Evolutionary conservation across 305 asterid genomes (phyloP).

Genomic region (Solanum hybrid): DNA sequence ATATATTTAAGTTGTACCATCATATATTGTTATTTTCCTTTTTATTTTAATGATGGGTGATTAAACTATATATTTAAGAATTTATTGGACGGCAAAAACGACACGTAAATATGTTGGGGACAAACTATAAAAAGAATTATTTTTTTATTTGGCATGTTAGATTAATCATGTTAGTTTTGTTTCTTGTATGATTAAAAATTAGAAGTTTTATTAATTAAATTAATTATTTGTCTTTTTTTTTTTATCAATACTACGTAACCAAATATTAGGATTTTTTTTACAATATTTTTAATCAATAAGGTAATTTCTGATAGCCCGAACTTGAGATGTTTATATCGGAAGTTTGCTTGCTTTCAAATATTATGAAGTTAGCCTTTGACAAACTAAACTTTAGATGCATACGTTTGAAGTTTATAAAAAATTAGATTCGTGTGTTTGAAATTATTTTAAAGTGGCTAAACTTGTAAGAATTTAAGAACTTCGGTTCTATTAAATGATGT

Average conservation of each 20-base stretch:
- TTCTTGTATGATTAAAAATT: background rate
- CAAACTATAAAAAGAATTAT: background rate
- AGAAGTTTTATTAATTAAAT: background rate
- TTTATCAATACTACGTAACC: background rate
- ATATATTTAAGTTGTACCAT: background rate
- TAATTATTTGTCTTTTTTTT: background rate
- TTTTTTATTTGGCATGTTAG: background rate
- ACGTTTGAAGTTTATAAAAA: background rate
- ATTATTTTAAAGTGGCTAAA: background rate
- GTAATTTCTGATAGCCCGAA: background rate
- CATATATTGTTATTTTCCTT: background rate
- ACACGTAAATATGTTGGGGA: background rate
- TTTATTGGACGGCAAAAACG: background rate
- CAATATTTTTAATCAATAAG: background rate
- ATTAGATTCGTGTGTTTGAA: background rate
- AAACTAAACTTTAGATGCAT: background rate
- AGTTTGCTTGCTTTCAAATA: background rate
- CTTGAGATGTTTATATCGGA: background rate
- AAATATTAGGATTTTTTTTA: background rate
- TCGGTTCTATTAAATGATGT: background rate
- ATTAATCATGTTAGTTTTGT: background rate
- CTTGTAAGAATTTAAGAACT: background rate
- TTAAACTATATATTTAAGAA: background rate
- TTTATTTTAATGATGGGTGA: background rate
- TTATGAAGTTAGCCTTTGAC: background rate